phyloP scores from a whole-genome alignment of 805 yeast genomes.

The Starmerella apicola region DNA sequence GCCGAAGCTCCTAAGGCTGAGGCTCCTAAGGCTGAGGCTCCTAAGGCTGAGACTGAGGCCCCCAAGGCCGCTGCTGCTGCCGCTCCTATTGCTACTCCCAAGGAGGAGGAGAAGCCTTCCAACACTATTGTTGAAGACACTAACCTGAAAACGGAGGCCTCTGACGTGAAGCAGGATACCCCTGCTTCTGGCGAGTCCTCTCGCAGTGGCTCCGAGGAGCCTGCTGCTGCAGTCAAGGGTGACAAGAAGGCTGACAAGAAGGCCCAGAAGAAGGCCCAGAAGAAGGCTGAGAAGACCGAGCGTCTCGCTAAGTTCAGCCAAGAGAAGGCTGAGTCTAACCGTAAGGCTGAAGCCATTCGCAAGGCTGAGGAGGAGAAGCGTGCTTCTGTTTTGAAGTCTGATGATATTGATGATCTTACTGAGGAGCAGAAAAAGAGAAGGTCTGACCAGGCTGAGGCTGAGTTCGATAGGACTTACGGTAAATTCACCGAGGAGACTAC shows the following conservation, averaged over 20 bases:
- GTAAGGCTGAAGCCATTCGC: neutral
- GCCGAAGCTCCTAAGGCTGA: conserved; percentile 47
- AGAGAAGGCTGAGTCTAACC: conserved; percentile 4
- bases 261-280: conserved; percentile 9
- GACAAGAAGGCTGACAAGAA: conserved; percentile 1
- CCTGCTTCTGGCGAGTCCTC: neutral
- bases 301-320: conserved; percentile 15
- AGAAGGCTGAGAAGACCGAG: conserved; percentile 17
- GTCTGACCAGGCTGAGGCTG: conserved; percentile 1
- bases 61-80: conserved; percentile 1
- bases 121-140: conserved; percentile 1
- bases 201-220: neutral
- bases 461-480: conserved; percentile 3
- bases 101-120: conserved; percentile 22
- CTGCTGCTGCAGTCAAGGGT: neutral
- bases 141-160: neutral
- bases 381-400: neutral
- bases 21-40: conserved; percentile 30
- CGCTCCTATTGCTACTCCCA: conserved; percentile 34
- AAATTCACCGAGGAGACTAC: conserved; percentile 7
- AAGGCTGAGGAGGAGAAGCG: neutral
- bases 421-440: neutral
- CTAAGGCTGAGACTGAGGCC: conserved; percentile 7
- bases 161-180: conserved; percentile 1
- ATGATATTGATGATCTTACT: neutral